Conservation (phyloP, 768 basidiomycete genomes). For the Trametes cingulata region DNA sequence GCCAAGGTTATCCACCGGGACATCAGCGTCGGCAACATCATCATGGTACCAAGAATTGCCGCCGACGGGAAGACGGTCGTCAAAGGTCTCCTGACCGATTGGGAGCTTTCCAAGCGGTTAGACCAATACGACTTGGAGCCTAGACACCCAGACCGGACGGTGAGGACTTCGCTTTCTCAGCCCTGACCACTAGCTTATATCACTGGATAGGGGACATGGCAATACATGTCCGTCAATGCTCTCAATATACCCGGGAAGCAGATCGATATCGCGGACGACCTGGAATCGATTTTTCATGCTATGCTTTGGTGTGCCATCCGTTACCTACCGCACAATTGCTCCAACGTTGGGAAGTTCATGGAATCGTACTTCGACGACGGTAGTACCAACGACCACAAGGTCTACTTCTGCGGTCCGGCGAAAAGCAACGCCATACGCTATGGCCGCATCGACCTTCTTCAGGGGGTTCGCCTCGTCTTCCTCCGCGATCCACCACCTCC, state of each 20-base stretch:
- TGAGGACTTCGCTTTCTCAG: too few species aligned
- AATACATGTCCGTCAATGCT: constrained; percentile 2
- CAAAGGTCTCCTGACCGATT: constrained; percentile 7
- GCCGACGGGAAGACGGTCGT: neutral
- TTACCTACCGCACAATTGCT: constrained; percentile 10
- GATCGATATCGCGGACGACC: neutral
- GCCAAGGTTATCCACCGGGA: constrained; percentile 6
- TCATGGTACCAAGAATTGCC: neutral
- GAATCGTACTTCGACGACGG: too few species aligned
- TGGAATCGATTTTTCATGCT: constrained; percentile 13
- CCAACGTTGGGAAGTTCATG: too few species aligned
- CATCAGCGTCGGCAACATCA: constrained; percentile 15
- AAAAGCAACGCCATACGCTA: too few species aligned
- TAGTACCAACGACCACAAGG: too few species aligned
- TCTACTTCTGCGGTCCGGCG: too few species aligned
- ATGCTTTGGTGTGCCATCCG: constrained; percentile 12
- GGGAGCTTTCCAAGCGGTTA: constrained; percentile 9
- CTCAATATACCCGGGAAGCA: neutral
- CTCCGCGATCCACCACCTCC: too few species aligned
- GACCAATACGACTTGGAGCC: neutral
- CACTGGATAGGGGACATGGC: constrained; percentile 14
- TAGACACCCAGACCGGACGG: neutral
- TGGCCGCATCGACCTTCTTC: too few species aligned
- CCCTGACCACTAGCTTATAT: too few species aligned
- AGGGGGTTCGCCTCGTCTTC: too few species aligned